Evolutionary conservation across 2,329 filamentous ascomycete species (phyloP).

Genomic region (Diplocarpon rosae): DNA sequence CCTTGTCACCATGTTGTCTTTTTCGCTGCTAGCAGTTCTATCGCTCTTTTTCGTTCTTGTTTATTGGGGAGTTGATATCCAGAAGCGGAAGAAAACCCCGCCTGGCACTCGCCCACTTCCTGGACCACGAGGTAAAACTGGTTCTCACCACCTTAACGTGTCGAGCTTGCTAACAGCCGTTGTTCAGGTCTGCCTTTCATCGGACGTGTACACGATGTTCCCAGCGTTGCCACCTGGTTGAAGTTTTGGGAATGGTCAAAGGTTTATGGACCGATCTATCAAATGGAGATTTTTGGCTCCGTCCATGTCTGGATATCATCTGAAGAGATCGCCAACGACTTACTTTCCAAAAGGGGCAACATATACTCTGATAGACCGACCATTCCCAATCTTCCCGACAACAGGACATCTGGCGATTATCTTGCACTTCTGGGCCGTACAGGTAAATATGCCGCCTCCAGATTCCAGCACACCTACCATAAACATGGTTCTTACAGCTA

Average conservation of each 20-base stretch:
- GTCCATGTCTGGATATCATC: slow-evolving; percentile 39
- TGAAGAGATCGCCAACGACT: slow-evolving; percentile 34
- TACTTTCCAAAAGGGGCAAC: slow-evolving; percentile 31
- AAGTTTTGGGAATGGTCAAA: slow-evolving; percentile 39
- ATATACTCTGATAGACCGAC: slow-evolving; percentile 38
- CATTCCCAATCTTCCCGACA: slow-evolving; percentile 37
- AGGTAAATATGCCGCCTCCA: slow-evolving; percentile 21
- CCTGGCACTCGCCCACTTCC: slow-evolving; percentile 13
- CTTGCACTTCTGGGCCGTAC: slow-evolving; percentile 35
- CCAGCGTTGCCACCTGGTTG: slow-evolving; percentile 32
- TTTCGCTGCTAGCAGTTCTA: slow-evolving; percentile 1
- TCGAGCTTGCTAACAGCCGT: slow-evolving; percentile 2
- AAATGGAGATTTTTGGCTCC: slow-evolving; percentile 35
- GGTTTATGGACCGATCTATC: slow-evolving; percentile 36
- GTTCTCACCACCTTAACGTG: not conserved
- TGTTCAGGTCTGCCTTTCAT: slow-evolving; percentile 33
- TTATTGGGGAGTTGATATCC: slow-evolving; percentile 1
- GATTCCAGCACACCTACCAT: not conserved
- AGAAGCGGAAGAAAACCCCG: slow-evolving; percentile 11
- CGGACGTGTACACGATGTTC: slow-evolving; percentile 36
- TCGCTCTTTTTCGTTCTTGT: slow-evolving; percentile 6
- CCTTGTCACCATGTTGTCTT: slow-evolving; percentile 2
- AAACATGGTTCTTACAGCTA: not conserved
- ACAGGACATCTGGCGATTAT: slow-evolving; percentile 37
- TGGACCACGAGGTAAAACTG: slow-evolving; percentile 13